Percentiles rank a stretch among this genome's conserved stretches.
These are phyloP conservation scores for Cyberlindnera mississippiensis DNA, from an alignment of 805 yeast species.

Conservation along the genomic window DNA sequence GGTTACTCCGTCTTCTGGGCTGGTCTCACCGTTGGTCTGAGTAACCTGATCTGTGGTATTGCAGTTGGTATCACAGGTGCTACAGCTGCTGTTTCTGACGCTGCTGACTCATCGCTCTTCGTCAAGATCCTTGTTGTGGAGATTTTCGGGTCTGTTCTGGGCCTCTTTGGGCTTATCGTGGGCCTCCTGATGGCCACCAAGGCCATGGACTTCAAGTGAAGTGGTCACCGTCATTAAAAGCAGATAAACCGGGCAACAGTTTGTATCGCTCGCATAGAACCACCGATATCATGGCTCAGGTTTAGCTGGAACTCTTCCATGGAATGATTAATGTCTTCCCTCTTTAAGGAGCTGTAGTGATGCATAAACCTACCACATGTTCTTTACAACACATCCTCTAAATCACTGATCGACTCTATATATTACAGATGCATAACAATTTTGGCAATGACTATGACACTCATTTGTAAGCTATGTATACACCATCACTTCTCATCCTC, in stretches of 20 bases:
- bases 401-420: neutral
- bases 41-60: conserved; percentile 93
- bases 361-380: too few species aligned
- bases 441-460: neutral
- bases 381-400: too few species aligned
- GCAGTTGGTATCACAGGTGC: conserved; percentile 98
- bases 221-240: neutral
- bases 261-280: too few species aligned
- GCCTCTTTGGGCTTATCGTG: conserved; percentile 92
- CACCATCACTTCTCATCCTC: conserved; percentile 40
- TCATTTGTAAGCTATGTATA: neutral
- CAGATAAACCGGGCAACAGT: too few species aligned
- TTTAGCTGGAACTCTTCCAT: too few species aligned
- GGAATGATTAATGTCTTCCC: too few species aligned
- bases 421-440: neutral
- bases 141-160: conserved; percentile 95
- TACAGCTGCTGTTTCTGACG: conserved; percentile 97
- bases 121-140: conserved; percentile 96
- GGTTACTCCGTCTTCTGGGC: conserved; percentile 98
- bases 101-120: conserved; percentile 91
- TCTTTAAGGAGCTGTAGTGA: too few species aligned
- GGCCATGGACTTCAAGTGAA: conserved; percentile 77
- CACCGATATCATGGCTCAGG: too few species aligned
- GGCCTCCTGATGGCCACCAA: conserved; percentile 96
- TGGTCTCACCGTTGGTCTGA: conserved; percentile 90